Evolutionary conservation across 345 rosid genomes (phyloP).

Genomic region (Draba incana): DNA sequence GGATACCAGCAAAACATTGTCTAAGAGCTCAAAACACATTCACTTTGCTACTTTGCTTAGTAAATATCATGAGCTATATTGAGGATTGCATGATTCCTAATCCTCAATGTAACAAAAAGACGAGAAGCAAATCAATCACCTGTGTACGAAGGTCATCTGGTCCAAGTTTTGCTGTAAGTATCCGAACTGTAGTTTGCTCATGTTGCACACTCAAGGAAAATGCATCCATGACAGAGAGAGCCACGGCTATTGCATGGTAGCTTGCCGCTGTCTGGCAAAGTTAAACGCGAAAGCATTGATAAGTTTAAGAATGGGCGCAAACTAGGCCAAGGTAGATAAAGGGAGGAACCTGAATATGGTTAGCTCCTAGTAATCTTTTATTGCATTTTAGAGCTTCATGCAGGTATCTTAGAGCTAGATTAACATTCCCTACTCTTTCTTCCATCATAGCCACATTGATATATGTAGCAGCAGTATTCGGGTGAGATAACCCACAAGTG

Average conservation of each 20-base stretch:
- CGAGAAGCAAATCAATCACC: conserved; percentile 46
- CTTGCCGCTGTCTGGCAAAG: conserved; percentile 89
- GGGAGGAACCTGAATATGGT: conserved; percentile 87
- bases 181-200: conserved; percentile 91
- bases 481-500: conserved; percentile 92
- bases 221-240: conserved; percentile 94
- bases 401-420: conserved; percentile 88
- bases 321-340: conserved; percentile 3
- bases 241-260: conserved; percentile 98
- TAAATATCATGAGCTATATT: not conserved
- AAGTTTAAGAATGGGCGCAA: conserved; percentile 10
- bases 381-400: conserved; percentile 98
- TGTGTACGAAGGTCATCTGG: conserved; percentile 89
- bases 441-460: conserved; percentile 99
- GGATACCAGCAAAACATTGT: conserved; percentile 7
- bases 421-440: conserved; percentile 94
- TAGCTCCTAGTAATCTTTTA: conserved; percentile 87
- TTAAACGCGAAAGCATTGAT: conserved; percentile 17
- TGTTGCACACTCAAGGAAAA: conserved; percentile 93
- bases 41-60: too few relatives aligned
- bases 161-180: conserved; percentile 89
- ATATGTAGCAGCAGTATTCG: conserved; percentile 96
- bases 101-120: conserved; percentile 2
- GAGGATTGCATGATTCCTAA: conserved; percentile 19
- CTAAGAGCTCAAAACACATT: conserved; percentile 1